Base-by-base conservation (phyloP, 345 rosid species). In the Streptanthus diversifolius region DNA sequence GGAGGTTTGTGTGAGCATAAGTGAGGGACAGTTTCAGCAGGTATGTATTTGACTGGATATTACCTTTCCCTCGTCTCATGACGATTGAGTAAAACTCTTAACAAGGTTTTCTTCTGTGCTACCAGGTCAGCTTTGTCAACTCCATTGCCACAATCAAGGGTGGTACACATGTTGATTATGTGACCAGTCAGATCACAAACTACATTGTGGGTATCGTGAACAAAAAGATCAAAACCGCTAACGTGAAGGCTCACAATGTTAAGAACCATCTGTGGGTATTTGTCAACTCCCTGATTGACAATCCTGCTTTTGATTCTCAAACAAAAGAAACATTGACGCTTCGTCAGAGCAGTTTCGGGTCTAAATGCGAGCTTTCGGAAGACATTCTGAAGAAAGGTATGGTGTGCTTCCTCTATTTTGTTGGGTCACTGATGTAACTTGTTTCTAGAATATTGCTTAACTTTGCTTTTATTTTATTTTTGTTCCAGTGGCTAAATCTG, bases 261-360 rank as follows among this genome's bases (percentile, higher is more conserved):
- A 95, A 90, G 85, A 90, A 82, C 71, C 90, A 88, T 77, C 65
- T 95, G 59, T 95, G 99, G 99, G 95, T 95, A 36, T 95, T 95
- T 82, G 98, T 95, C 84, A 95, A 88, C 55, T 86, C 96, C 12
- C 93, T 95, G 58, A 88, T 95, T 82, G 99, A 91, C 83, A 95
- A 95, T 70, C 98, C 98, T 57, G 99, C 99, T 39, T 95, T 95
- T 71, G 99, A 95, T 80, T 95, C 99, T 64, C 99, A 95, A 84
- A 95, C 99, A 15, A 95, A 95, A 82, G 99, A 95, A 85, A 90
- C 93, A 64, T 69, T 95, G 86, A 91, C 99, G 11, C 97, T 95
- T 74, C 92, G 97, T 43, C 93, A 90, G 78, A 90, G 93, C 84
- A 95, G 90, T 69, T 92, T 95, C 13, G 99, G 99, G 1, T 90